Evolutionary conservation across 2,329 filamentous ascomycete species (phyloP), one percentile per base, ranked within the genome.

Genomic region (Microcera coccophila): DNA sequence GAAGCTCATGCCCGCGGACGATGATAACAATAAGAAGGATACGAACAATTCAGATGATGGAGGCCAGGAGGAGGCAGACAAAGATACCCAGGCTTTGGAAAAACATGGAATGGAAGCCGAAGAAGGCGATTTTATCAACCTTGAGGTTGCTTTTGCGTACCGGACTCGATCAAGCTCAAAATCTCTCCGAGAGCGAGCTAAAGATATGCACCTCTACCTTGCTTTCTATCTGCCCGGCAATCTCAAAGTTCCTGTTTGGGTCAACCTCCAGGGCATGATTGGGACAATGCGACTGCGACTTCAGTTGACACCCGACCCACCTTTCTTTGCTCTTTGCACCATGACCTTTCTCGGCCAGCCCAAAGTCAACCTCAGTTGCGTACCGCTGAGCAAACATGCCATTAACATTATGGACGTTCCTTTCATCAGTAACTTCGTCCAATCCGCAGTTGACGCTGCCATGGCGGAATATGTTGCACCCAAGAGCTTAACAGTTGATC

Each of bases 81-180:
- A 68, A 19, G 64, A 69, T 16, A 67, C 70, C 49, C 38, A 36
- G 15, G 35, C 48, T 51, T 54, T 60, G 0, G n/a, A n/a, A n/a
- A n/a, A n/a, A n/a, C n/a, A n/a, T n/a, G 82, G 81, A 2, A 84
- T 87, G 81, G 81, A 86, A 54, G 84, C 82, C 2, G 85, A 88
- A 61, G 83, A 88, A 59, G 85, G 85, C 10, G 84, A 88, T 50
- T 89, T 89, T 55, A 75, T 89, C 61, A 90, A 90, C 56, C 65
- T 90, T 39, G 86, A 90, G 59, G 69, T 89, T 14, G 84, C 83
- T 0, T 84, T 90, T 55, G 81, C 85, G 2, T 90, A 90, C 61
- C 74, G 82, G 26, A 79, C 81, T 9, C 74, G 81, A 21, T 76
- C 78, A 1, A 77, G 75, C 8, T 74, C 75, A 21, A 80, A 78